These are phyloP conservation scores for Xylariaceae sp. DNA, from an alignment of 2,329 filamentous ascomycete genomes.

Conservation along the genomic window DNA sequence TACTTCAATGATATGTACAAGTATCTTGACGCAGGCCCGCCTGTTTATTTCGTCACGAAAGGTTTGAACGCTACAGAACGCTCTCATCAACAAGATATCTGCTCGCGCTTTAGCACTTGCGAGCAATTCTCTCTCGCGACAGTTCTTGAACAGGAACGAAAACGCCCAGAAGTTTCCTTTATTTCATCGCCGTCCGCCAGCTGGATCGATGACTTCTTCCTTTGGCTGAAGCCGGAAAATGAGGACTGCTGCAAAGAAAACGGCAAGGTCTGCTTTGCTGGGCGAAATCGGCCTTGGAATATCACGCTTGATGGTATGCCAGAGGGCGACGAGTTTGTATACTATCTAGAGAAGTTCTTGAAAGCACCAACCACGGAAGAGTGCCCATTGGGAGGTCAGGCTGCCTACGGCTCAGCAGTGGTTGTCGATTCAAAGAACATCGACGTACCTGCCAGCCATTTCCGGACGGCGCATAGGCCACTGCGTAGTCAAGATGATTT, in stretches of 20 bases:
- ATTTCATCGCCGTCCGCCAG: conserved; percentile 87
- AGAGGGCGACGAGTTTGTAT: conserved; percentile 85
- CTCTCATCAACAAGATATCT: conserved; percentile 81
- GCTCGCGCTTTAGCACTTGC: conserved; percentile 89
- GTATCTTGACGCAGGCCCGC: conserved; percentile 89
- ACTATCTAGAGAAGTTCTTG: conserved; percentile 86
- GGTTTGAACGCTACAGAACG: conserved; percentile 80
- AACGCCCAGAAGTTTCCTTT: conserved; percentile 85
- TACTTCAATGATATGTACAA: conserved; percentile 97
- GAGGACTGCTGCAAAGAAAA: conserved; percentile 75
- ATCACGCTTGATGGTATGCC: conserved; percentile 91
- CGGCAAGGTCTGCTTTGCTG: conserved; percentile 76
- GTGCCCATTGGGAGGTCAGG: conserved; percentile 87
- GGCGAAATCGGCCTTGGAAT: conserved; percentile 83
- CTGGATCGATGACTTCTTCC: conserved; percentile 96
- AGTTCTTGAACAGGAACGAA: conserved; percentile 91
- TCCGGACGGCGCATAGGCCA: conserved; percentile 87
- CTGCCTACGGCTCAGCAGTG: conserved; percentile 84
- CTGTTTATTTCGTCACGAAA: conserved; percentile 93
- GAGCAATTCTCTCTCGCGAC: conserved; percentile 83
- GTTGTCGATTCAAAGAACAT: conserved; percentile 72
- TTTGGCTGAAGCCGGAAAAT: conserved; percentile 90
- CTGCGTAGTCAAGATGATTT: conserved; percentile 90
- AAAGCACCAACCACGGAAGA: conserved; percentile 77
- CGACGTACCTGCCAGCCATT: conserved; percentile 83